These are phyloP conservation scores for Phytophthora melonis DNA, from an alignment of 352 stramenopile genomes.

Conservation along the genomic window DNA sequence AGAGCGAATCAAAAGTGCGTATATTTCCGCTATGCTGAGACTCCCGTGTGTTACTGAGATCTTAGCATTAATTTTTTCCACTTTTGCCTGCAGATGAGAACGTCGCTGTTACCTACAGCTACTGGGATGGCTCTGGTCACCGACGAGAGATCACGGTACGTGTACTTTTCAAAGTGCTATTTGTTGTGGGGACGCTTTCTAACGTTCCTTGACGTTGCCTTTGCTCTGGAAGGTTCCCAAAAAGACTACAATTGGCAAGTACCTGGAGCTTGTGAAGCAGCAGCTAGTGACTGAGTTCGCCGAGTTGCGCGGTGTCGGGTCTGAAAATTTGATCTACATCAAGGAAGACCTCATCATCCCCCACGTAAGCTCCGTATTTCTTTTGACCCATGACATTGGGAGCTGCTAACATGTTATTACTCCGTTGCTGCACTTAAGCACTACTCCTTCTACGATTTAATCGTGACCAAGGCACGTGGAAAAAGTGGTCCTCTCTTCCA, in stretches of 20 bases:
- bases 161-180: not conserved
- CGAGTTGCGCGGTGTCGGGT: constrained; percentile 90
- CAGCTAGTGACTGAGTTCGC: constrained; percentile 94
- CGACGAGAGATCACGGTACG: constrained; percentile 89
- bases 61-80: too few relatives aligned
- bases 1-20: constrained; percentile 93
- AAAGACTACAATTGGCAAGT: constrained; percentile 92
- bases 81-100: too few relatives aligned
- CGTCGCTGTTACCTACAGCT: constrained; percentile 97
- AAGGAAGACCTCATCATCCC: constrained; percentile 99
- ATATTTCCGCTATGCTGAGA: not conserved
- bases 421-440: constrained; percentile 61
- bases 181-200: not conserved
- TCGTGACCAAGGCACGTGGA: constrained; percentile 97
- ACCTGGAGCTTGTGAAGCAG: constrained; percentile 87
- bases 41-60: not conserved
- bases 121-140: constrained; percentile 98
- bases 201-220: not conserved
- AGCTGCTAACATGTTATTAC: constrained; percentile 5
- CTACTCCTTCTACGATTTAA: constrained; percentile 99
- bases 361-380: constrained; percentile 56
- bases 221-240: constrained; percentile 79
- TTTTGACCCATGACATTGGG: too few relatives aligned
- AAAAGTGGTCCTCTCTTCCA: constrained; percentile 98
- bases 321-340: constrained; percentile 97